phyloP scores from a whole-genome alignment of 371 early-diverging fungal genomes.

The Chytridiales sp. region DNA sequence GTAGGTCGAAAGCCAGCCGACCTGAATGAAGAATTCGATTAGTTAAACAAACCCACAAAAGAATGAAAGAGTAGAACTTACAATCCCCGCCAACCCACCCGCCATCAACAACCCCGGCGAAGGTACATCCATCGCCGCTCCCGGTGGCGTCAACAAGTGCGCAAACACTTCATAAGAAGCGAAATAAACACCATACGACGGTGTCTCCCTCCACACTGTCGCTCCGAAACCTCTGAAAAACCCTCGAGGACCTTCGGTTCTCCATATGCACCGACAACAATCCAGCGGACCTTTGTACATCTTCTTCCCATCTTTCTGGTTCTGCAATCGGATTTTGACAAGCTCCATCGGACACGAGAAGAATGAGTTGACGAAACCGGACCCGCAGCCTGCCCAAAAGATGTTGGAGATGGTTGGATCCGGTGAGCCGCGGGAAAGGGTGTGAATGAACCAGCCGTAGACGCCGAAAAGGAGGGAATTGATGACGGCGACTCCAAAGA shows the following conservation, averaged over 20 bases:
- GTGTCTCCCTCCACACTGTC: slow-evolving; percentile 67
- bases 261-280: slow-evolving; percentile 58
- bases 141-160: slow-evolving; percentile 37
- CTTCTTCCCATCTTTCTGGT: slow-evolving; percentile 18
- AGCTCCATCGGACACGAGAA: slow-evolving; percentile 47
- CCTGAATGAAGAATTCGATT: slow-evolving; percentile 9
- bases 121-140: slow-evolving; percentile 42
- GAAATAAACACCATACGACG: slow-evolving; percentile 77
- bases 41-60: not conserved
- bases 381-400: slow-evolving; percentile 41
- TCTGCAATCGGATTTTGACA: slow-evolving; percentile 48
- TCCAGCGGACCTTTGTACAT: slow-evolving; percentile 41
- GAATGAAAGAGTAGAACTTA: slow-evolving; percentile 6
- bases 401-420: slow-evolving; percentile 28
- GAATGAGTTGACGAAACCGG: slow-evolving; percentile 43
- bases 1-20: slow-evolving; percentile 78
- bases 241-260: slow-evolving; percentile 59
- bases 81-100: slow-evolving; percentile 74
- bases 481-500: slow-evolving; percentile 47
- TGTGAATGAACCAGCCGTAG: slow-evolving; percentile 42
- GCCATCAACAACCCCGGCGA: slow-evolving; percentile 62
- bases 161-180: slow-evolving; percentile 67
- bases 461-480: slow-evolving; percentile 48
- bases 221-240: slow-evolving; percentile 65
- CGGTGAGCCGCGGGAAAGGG: slow-evolving; percentile 20